Evolutionary conservation across 1,139 yeast genomes (phyloP), one percentile per base, ranked within the genome.

Genomic region (Arxiozyma slooffiae): DNA sequence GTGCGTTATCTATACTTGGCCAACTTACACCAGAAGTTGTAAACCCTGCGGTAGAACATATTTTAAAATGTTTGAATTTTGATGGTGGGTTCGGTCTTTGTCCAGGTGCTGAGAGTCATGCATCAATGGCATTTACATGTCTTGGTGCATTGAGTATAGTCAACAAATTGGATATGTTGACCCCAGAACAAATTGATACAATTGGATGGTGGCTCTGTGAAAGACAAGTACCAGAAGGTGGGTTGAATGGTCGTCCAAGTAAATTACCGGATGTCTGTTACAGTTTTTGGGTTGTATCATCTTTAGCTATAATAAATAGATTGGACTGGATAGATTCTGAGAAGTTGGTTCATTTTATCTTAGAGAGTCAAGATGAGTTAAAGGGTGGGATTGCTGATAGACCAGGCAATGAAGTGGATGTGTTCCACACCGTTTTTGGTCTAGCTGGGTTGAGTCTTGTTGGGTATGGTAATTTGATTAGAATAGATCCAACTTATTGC

Each of bases 191-290:
- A 50, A 48, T 63, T 8, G 68, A 66, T 23, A 59, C 62, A 21
- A 71, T 84, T 47, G 77, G 79, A 1, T 80, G 85, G 78, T 92
- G 98, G 97, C 73, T 92, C 21, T 78, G 92, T 60, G 97, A 92
- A 64, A 73, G 99, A 50, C 99, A 92, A 66, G 77, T 87, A n/a
- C 81, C 82, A 3, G 75, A 76, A 24, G 99, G 99, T 6, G 99
- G 99, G 0, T 73, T 92, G 50, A 92, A 92, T 64, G 99, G 99
- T 0, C 77, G 99, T 47, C 98, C 98, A 0, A 96, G 94, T 57
- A 92, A 92, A 66, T 71, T 90, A 24, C 97, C 97, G 0, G 99
- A 92, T 67, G 96, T 87, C 17, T 92, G 99, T 66, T 92, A 92
- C 65, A 82, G 94, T 62, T 94, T 97, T 97, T 92, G 98, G 98